Conservation (phyloP, 2,329 filamentous ascomycete genomes). For the Paraphaeosphaeria minitans region DNA sequence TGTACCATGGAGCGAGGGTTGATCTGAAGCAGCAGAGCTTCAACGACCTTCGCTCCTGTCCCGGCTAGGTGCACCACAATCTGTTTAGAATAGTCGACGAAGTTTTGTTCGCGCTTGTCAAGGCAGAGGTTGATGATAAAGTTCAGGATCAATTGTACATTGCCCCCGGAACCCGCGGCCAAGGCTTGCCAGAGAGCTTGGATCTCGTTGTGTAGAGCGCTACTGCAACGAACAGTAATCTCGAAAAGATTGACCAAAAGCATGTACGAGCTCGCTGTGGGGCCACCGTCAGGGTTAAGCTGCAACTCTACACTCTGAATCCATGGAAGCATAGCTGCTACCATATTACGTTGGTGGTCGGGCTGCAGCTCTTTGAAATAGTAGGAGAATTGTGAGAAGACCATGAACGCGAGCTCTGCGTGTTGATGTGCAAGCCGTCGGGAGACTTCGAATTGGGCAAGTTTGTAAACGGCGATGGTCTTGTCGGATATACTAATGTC, state of each 20-base stretch:
- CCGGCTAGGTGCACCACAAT: constrained; percentile 96
- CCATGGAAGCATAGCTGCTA: constrained; percentile 94
- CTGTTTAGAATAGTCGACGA: constrained; percentile 97
- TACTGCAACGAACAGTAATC: constrained; percentile 91
- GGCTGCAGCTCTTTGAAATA: constrained; percentile 89
- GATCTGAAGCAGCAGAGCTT: constrained; percentile 90
- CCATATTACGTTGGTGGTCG: constrained; percentile 87
- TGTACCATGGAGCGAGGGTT: constrained; percentile 97
- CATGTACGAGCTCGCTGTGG: constrained; percentile 91
- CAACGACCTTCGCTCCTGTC: constrained; percentile 88
- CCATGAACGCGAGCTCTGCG: constrained; percentile 84
- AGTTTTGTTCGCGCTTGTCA: constrained; percentile 94
- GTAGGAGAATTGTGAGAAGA: constrained; percentile 93
- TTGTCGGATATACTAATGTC: constrained; percentile 99
- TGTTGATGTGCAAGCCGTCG: constrained; percentile 88
- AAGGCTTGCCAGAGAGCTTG: constrained; percentile 97
- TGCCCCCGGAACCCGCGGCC: constrained; percentile 89
- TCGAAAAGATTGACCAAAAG: constrained; percentile 93
- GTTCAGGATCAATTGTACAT: constrained; percentile 91
- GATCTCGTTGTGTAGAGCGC: constrained; percentile 90
- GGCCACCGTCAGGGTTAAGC: constrained; percentile 87
- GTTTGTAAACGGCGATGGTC: constrained; percentile 96
- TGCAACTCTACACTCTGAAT: constrained; percentile 93
- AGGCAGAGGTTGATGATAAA: constrained; percentile 95
- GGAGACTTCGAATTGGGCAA: constrained; percentile 96